Evolutionary conservation across 805 yeast genomes (phyloP).

Genomic region (Starmerella potacharoeniae): DNA sequence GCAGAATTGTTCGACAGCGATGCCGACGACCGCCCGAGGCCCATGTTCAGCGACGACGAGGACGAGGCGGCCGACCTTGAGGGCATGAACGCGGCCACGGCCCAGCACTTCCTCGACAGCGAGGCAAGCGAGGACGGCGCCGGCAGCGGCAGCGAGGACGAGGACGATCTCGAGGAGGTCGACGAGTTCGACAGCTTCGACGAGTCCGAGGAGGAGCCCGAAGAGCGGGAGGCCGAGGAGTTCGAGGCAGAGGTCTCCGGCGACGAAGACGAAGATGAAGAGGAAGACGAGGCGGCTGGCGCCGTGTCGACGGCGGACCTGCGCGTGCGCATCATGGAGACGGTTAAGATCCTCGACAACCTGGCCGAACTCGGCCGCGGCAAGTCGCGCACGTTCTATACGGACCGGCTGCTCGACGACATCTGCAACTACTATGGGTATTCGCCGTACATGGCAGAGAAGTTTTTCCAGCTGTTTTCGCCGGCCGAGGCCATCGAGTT

Average conservation of each 20-base stretch:
- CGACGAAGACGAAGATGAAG: conserved; percentile 18
- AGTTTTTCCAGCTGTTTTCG: conserved; percentile 78
- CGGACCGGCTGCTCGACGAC: conserved; percentile 66
- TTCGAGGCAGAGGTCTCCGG: conserved; percentile 14
- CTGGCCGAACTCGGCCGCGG: conserved; percentile 52
- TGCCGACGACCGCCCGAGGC: conserved; percentile 40
- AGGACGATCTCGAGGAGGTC: conserved; percentile 17
- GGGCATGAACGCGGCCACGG: conserved; percentile 24
- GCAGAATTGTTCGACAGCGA: conserved; percentile 50
- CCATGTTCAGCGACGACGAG: conserved; percentile 71
- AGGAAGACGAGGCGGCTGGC: conserved; percentile 18
- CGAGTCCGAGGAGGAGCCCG: conserved; percentile 22
- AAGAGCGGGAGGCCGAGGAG: conserved; percentile 17
- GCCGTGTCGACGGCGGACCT: conserved; percentile 59
- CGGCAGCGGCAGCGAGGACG: conserved; percentile 11
- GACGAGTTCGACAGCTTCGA: conserved; percentile 21
- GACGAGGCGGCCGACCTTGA: conserved; percentile 45
- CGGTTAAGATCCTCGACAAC: conserved; percentile 86
- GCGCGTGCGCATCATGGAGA: conserved; percentile 90
- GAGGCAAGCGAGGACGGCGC: conserved; percentile 16
- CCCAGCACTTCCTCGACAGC: conserved; percentile 21
- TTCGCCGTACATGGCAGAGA: conserved; percentile 82
- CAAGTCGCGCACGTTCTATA: conserved; percentile 71
- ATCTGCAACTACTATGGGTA: conserved; percentile 92
- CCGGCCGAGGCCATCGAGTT: conserved; percentile 97